A percentile compares a stretch with the other conserved stretches of the same genome.
phyloP scores from a whole-genome alignment of 1,284 basidiomycete species.

The Fomes fomentarius region DNA sequence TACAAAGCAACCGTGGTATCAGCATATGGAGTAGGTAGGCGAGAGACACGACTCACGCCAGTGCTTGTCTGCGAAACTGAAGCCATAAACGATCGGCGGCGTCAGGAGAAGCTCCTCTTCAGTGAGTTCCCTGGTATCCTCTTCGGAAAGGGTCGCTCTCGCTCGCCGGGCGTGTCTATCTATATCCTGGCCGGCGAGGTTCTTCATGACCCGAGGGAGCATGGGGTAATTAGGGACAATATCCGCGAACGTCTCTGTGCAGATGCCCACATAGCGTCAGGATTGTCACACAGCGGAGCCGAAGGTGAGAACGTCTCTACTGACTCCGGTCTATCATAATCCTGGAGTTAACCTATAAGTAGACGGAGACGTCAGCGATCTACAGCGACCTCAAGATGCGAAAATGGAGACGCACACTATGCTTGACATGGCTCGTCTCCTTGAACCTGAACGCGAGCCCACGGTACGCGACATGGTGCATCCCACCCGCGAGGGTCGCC shows the following conservation, averaged over 20 bases:
- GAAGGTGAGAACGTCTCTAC: slow-evolving; percentile 14
- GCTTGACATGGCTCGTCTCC: slow-evolving; percentile 39
- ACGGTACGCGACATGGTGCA: slow-evolving; percentile 58
- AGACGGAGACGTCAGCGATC: background rate
- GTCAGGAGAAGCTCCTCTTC: slow-evolving; percentile 57
- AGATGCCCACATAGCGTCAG: background rate
- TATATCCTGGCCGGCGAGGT: slow-evolving; percentile 32
- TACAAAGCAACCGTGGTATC: slow-evolving; percentile 23
- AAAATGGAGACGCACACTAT: slow-evolving; percentile 42
- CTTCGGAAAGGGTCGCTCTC: background rate
- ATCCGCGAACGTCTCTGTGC: slow-evolving; percentile 34
- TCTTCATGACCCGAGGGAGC: slow-evolving; percentile 31
- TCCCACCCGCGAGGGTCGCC: slow-evolving; percentile 47
- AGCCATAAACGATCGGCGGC: slow-evolving; percentile 60
- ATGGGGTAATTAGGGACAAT: slow-evolving; percentile 35
- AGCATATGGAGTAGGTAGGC: background rate
- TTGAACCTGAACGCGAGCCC: slow-evolving; percentile 37
- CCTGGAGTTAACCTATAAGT: slow-evolving; percentile 37
- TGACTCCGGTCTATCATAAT: slow-evolving; percentile 62
- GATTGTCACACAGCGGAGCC: background rate
- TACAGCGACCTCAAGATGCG: background rate
- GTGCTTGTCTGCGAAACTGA: slow-evolving; percentile 58
- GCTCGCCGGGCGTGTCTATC: slow-evolving; percentile 32
- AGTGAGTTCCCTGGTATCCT: slow-evolving; percentile 38
- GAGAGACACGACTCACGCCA: slow-evolving; percentile 49